Conservation (phyloP, 768 basidiomycete species). For the Obba rivulosa region DNA sequence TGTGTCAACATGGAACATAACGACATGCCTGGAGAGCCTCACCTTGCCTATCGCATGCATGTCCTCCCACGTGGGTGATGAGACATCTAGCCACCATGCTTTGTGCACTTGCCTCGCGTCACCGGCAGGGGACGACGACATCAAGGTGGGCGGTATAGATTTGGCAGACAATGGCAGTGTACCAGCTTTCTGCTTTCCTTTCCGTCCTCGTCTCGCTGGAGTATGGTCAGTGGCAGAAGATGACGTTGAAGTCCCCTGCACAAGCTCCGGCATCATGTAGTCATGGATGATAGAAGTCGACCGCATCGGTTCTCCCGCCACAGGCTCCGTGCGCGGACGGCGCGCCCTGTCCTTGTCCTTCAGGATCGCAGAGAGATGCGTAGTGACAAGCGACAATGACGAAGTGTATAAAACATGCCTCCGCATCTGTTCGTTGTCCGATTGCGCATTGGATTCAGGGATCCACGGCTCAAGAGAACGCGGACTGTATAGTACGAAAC, state of each 20-base stretch:
- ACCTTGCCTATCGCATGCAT: slow-evolving; percentile 84
- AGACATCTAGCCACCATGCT: slow-evolving; percentile 90
- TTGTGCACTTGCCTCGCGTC: slow-evolving; percentile 27
- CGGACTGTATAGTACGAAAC: slow-evolving; percentile 64
- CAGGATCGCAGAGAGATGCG: slow-evolving; percentile 11
- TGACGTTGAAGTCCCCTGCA: background rate
- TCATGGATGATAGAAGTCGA: slow-evolving; percentile 20
- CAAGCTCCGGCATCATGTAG: slow-evolving; percentile 30
- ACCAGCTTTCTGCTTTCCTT: slow-evolving; percentile 43
- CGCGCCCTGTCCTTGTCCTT: slow-evolving; percentile 12
- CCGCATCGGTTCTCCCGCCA: background rate
- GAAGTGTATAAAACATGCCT: slow-evolving; percentile 13
- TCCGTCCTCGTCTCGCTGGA: slow-evolving; percentile 23
- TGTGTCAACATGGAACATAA: background rate
- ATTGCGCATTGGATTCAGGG: background rate
- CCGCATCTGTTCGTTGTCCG: slow-evolving; percentile 1
- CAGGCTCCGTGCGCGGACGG: slow-evolving; percentile 8
- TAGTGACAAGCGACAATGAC: slow-evolving; percentile 11
- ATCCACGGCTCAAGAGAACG: slow-evolving; percentile 21
- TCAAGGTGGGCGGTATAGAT: slow-evolving; percentile 1
- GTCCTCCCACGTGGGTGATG: slow-evolving; percentile 85
- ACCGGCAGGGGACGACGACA: slow-evolving; percentile 1
- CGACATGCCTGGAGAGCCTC: slow-evolving; percentile 11
- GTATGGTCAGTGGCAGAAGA: background rate
- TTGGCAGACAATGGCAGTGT: background rate